Conservation (phyloP, 306 rosid species). For the Prunus dulcis region DNA sequence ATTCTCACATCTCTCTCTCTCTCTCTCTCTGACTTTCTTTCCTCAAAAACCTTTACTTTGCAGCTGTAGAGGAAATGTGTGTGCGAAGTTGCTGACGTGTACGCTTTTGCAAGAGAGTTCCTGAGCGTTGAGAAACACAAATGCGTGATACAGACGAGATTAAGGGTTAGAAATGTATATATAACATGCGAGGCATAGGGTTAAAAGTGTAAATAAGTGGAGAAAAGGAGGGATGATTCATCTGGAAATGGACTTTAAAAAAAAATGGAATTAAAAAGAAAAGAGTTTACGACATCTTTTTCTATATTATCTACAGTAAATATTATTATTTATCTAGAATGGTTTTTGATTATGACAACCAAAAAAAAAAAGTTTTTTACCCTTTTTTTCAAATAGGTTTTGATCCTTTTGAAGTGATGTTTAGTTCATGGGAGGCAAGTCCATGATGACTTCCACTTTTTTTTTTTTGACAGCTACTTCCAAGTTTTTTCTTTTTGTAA, state of each 20-base stretch:
- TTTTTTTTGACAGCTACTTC: not conserved
- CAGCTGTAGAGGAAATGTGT: not conserved
- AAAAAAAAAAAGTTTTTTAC: too few species aligned
- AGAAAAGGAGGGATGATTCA: too few species aligned
- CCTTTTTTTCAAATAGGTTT: not conserved
- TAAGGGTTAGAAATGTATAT: not conserved
- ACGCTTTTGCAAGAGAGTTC: not conserved
- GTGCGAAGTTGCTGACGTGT: constrained; percentile 22
- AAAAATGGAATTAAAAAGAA: too few species aligned
- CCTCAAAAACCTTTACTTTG: not conserved
- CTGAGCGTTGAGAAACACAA: not conserved
- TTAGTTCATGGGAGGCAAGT: not conserved
- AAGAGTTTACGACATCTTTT: not conserved
- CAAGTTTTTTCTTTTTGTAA: too few species aligned
- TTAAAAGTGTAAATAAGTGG: too few species aligned
- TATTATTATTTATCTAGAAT: not conserved
- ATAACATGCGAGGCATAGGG: too few species aligned
- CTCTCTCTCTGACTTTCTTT: constrained; percentile 3
- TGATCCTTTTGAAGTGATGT: not conserved
- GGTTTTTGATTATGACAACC: too few species aligned
- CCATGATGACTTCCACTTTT: not conserved
- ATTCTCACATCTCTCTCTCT: not conserved
- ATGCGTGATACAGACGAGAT: not conserved
- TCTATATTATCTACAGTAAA: not conserved
- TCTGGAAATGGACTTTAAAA: too few species aligned